A percentile compares a stretch with the other conserved stretches of the same genome.
phyloP scores from a whole-genome alignment of 306 rosid genomes.

The Sechiopsis laciniata region DNA sequence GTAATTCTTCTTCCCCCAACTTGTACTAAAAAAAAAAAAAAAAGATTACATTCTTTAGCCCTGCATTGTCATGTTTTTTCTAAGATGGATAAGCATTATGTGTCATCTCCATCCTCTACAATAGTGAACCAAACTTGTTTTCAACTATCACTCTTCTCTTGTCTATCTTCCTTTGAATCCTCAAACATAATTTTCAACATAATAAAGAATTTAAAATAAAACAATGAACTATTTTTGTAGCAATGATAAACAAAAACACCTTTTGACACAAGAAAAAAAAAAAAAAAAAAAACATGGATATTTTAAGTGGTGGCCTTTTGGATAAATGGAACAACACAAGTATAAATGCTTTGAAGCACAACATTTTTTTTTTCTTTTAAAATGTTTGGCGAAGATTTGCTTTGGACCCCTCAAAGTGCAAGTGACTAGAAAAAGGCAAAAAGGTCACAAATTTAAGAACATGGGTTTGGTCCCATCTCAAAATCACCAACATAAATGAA shows the following conservation, averaged over 20 bases:
- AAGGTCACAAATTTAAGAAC: no score
- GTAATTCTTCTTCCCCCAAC: no score
- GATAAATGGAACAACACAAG: no score
- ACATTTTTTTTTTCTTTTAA: no score
- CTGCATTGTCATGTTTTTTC: not conserved
- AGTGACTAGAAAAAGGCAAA: no score
- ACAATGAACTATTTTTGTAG: conserved; percentile 1
- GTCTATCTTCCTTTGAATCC: conserved; percentile 2
- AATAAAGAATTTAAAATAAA: not conserved
- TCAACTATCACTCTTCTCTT: not conserved
- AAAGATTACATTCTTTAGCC: not conserved
- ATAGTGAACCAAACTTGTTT: conserved; percentile 4
- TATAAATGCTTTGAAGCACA: no score
- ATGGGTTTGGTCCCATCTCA: no score
- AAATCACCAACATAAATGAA: no score
- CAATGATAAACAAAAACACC: not conserved
- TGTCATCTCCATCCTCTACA: conserved; percentile 17
- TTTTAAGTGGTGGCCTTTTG: not conserved
- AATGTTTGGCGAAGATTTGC: no score
- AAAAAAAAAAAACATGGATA: not conserved
- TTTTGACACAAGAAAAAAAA: not conserved
- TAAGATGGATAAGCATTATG: conserved; percentile 11
- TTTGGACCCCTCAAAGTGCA: no score
- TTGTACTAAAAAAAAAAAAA: no score
- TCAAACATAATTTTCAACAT: conserved; percentile 5